These are phyloP conservation scores for Plantago major DNA, from an alignment of 257 asterid species.

Conservation along the genomic window DNA sequence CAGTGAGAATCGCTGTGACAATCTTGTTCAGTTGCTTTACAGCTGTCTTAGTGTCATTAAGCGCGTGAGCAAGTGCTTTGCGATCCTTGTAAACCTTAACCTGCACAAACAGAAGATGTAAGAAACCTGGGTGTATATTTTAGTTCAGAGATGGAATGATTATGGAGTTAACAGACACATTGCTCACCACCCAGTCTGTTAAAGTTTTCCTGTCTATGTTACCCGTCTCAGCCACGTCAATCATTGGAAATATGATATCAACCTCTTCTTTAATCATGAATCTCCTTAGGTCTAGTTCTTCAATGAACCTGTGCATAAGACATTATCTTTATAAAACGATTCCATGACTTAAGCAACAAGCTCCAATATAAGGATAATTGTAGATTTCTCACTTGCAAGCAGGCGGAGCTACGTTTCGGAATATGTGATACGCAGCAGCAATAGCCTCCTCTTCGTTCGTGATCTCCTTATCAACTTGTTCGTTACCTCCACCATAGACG, in stretches of 20 bases:
- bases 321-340: neutral
- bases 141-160: neutral
- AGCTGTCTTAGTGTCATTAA: constrained; percentile 76
- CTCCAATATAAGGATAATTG: constrained; percentile 5
- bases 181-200: constrained; percentile 15
- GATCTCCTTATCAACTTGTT: constrained; percentile 62
- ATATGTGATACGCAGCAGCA: constrained; percentile 81
- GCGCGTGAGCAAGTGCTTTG: constrained; percentile 84
- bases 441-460: constrained; percentile 79
- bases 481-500: constrained; percentile 33
- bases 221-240: constrained; percentile 17
- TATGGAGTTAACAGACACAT: neutral
- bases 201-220: constrained; percentile 10
- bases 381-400: constrained; percentile 59
- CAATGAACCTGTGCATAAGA: constrained; percentile 47
- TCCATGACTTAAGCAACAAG: neutral
- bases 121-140: neutral
- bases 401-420: constrained; percentile 67
- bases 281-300: constrained; percentile 60
- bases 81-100: constrained; percentile 84
- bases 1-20: constrained; percentile 41
- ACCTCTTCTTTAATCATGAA: constrained; percentile 90
- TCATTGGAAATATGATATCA: constrained; percentile 41
- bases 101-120: constrained; percentile 34
- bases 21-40: constrained; percentile 67